phyloP scores from a whole-genome alignment of 306 rosid genomes.

The Castanea mollissima region DNA sequence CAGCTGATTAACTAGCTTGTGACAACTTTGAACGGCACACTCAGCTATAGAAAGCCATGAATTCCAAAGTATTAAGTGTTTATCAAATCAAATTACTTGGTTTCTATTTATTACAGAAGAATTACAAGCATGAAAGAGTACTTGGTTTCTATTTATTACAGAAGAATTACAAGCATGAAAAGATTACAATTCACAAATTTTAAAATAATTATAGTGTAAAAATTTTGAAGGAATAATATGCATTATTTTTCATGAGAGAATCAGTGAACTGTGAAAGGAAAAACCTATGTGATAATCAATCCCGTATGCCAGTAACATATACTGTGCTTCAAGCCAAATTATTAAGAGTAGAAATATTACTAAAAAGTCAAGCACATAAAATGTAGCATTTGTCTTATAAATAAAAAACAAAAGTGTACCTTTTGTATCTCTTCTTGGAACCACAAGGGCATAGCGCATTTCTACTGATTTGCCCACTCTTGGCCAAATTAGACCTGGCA shows the following conservation, averaged over 20 bases:
- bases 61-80: not conserved
- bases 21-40: not conserved
- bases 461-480: constrained; percentile 83
- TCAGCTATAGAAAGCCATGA: not conserved
- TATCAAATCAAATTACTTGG: not conserved
- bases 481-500: constrained; percentile 84
- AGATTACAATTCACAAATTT: not conserved
- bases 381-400: constrained; percentile 56
- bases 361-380: too few species aligned
- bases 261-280: not conserved
- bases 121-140: not conserved
- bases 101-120: not conserved
- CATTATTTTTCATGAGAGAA: not conserved
- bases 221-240: not conserved
- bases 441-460: constrained; percentile 93
- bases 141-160: not conserved
- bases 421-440: constrained; percentile 88
- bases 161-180: not conserved
- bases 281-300: not conserved
- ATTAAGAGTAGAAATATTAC: too few species aligned
- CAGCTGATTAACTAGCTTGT: not conserved
- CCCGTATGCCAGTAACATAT: not conserved
- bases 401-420: constrained; percentile 35
- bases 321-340: not conserved
- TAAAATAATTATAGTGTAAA: not conserved